Conservation (phyloP, 495 filamentous ascomycete genomes). For the Tuber aestivum region DNA sequence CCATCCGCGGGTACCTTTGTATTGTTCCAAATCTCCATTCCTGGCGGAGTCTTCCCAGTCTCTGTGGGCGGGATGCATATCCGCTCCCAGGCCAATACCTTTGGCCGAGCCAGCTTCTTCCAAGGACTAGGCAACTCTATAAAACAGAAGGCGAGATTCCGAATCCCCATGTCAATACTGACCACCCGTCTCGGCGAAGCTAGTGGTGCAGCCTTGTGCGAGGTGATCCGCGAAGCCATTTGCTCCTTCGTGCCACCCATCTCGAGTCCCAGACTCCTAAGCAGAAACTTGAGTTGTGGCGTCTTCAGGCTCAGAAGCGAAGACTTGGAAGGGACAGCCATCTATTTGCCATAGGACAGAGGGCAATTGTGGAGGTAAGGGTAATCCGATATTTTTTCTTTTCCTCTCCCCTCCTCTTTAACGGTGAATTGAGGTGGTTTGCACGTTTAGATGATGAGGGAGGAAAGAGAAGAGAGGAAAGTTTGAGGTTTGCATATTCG, state of each 20-base stretch:
- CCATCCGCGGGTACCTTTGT: background rate
- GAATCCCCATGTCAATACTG: conserved; percentile 83
- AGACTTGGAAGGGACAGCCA: background rate
- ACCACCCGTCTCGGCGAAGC: conserved; percentile 50
- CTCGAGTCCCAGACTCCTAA: background rate
- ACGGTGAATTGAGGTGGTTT: background rate
- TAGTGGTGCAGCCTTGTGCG: conserved; percentile 2
- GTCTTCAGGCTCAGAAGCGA: background rate
- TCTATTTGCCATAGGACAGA: background rate
- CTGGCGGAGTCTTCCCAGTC: background rate
- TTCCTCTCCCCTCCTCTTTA: background rate
- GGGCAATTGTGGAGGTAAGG: background rate
- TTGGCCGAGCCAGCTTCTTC: conserved; percentile 24
- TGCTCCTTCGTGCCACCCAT: conserved; percentile 6
- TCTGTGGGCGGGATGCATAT: conserved; percentile 31
- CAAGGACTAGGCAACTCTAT: conserved; percentile 46
- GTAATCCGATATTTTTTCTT: background rate
- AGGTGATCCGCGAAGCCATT: background rate
- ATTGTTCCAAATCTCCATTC: conserved; percentile 3
- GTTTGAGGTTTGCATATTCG: background rate
- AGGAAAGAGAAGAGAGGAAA: background rate
- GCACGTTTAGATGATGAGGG: background rate
- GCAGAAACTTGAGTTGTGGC: background rate
- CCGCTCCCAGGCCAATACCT: conserved; percentile 45
- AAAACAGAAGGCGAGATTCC: conserved; percentile 72